Evolutionary conservation across 495 filamentous ascomycete species (phyloP), one percentile per base, ranked within the genome.

Genomic region (Penicillium robsamsonii): DNA sequence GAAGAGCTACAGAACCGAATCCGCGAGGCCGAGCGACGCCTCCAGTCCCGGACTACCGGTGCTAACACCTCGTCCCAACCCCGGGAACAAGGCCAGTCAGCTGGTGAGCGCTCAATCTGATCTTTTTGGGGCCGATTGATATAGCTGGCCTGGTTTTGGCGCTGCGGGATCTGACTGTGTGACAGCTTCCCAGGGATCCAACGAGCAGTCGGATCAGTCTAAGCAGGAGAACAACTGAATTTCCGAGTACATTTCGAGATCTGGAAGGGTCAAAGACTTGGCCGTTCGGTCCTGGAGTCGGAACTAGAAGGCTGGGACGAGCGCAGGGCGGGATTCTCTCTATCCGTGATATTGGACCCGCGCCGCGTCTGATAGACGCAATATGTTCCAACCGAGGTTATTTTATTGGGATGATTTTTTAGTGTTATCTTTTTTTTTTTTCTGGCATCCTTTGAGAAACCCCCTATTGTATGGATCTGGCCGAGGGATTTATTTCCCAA

Each of bases 1-100:
- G 86, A 96, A 72, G 84, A 85, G 38, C 85, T 97, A 53, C 91
- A 96, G 72, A 84, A 83, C 15, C 84, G 84, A 49, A 84, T 97
- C 49, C 87, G 85, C 58, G 90, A 91, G 63, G 90, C 93, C 57
- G 93, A 97, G 73, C 76, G 86, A 62, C 86, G 87, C 18, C 81
- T 97, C 11, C 87, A 89, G 71, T 73, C 70, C 42, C 69, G 64
- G 41, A 58, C 73, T 58, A 65, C 74, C 1, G 12, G n/a, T 33
- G 45, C 11, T 7, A 18, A 31, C 17, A 20, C 27, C 13, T 47
- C 46, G 17, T 42, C 54, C 12, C 46, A 54, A 17, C 20, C 29
- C 24, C 57, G 33, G 4, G 56, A 53, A 46, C 58, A 58, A 33
- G 45, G 27, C 27, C 60, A 62, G 49, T 46, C 62, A 62, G 52